These are phyloP conservation scores for Paramyrothecium sp. DNA, from an alignment of 2,329 filamentous ascomycete genomes.

Conservation along the genomic window DNA sequence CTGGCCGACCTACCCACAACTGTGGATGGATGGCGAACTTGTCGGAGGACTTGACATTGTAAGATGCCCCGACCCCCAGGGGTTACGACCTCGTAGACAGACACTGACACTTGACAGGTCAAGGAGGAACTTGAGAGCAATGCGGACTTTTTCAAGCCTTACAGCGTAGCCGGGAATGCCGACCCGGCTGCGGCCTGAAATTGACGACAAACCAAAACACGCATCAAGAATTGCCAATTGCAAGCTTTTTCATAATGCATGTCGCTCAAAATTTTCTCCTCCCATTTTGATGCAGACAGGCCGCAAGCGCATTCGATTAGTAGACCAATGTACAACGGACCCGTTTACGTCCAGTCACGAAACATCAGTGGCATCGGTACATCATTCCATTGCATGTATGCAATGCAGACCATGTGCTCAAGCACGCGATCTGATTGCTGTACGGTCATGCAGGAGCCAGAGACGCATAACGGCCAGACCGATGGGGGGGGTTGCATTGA, in stretches of 20 bases:
- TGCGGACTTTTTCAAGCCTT: slow-evolving; percentile 76
- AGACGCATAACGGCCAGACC: too few relatives aligned
- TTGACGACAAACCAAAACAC: slow-evolving; percentile 10
- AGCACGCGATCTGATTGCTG: too few relatives aligned
- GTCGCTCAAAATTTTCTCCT: neutral
- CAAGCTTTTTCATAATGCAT: neutral
- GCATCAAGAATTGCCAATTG: neutral
- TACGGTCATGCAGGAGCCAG: too few relatives aligned
- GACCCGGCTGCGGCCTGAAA: slow-evolving; percentile 35
- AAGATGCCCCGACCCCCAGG: slow-evolving; percentile 37
- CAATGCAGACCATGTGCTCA: too few relatives aligned
- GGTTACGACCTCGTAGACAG: neutral
- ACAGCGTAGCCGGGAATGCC: slow-evolving; percentile 52
- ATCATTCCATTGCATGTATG: too few relatives aligned
- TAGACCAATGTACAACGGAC: too few relatives aligned
- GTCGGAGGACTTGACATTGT: slow-evolving; percentile 96
- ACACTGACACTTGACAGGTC: slow-evolving; percentile 54
- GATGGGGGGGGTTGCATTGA: too few relatives aligned
- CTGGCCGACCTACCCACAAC: slow-evolving; percentile 95
- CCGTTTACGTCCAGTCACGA: too few relatives aligned
- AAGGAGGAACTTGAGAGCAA: slow-evolving; percentile 90
- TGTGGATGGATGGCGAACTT: slow-evolving; percentile 88
- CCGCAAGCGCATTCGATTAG: too few relatives aligned
- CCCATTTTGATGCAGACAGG: too few relatives aligned
- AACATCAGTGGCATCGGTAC: too few relatives aligned